Conservation (phyloP, 2,329 filamentous ascomycete genomes). For the Cladophialophora yegresii region DNA sequence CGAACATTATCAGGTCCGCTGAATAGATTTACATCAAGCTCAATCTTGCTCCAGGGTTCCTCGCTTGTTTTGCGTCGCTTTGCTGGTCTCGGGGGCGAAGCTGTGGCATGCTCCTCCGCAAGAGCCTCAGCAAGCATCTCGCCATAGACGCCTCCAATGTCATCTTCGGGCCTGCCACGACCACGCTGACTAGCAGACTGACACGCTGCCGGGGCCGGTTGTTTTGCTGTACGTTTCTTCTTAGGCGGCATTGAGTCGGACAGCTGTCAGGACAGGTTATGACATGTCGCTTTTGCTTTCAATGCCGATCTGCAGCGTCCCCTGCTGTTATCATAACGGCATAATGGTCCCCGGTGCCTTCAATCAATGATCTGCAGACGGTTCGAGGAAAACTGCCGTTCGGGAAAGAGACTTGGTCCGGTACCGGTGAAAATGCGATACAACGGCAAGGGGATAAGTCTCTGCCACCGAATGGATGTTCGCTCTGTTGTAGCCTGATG, state of each 20-base stretch:
- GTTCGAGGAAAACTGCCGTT: background rate
- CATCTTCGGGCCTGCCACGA: slow-evolving; percentile 34
- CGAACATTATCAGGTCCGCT: slow-evolving; percentile 18
- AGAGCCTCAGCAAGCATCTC: slow-evolving; percentile 44
- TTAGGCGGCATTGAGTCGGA: slow-evolving; percentile 24
- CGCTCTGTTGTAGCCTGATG: background rate
- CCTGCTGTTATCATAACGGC: background rate
- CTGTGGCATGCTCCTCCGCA: slow-evolving; percentile 42
- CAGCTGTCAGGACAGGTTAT: background rate
- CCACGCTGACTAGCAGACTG: slow-evolving; percentile 28
- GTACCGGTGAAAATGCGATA: background rate
- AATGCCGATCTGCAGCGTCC: background rate
- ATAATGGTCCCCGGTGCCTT: background rate
- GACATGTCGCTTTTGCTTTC: slow-evolving; percentile 7
- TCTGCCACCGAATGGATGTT: background rate
- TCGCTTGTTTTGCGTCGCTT: slow-evolving; percentile 46
- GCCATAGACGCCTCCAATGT: slow-evolving; percentile 44
- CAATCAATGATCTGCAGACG: background rate
- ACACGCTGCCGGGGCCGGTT: slow-evolving; percentile 22
- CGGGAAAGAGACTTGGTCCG: background rate
- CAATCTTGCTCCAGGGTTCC: slow-evolving; percentile 35
- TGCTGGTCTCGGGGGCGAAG: slow-evolving; percentile 38
- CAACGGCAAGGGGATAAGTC: background rate
- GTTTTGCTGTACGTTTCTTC: slow-evolving; percentile 7
- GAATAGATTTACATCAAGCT: slow-evolving; percentile 27